These are phyloP conservation scores for Acanthamoeba castellanii DNA, from an alignment of 208 protist species.

Conservation along the genomic window DNA sequence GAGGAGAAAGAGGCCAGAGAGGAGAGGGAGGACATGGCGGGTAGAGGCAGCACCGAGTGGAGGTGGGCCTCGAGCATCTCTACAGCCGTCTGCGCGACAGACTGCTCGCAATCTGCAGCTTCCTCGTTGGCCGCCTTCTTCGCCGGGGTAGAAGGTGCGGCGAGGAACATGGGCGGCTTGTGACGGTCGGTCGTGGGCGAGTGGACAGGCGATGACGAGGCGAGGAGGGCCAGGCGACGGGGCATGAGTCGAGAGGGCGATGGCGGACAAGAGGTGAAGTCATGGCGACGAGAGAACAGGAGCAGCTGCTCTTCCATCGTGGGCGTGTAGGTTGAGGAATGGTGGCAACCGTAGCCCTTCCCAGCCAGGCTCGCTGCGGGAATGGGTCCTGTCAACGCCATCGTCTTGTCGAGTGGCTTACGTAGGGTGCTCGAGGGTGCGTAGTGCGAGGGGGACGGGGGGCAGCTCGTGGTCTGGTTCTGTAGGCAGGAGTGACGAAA, in stretches of 20 bases:
- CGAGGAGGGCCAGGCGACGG: not conserved
- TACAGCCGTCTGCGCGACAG: not conserved
- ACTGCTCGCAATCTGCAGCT: not conserved
- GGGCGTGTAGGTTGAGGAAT: not conserved
- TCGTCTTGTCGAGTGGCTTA: not conserved
- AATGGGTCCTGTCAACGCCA: slow-evolving; percentile 1
- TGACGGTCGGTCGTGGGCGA: not conserved
- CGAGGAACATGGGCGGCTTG: not conserved
- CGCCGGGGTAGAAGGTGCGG: not conserved
- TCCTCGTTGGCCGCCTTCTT: not conserved
- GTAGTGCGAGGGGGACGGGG: too few relatives aligned
- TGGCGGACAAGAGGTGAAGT: slow-evolving; percentile 56
- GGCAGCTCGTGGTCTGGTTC: too few relatives aligned
- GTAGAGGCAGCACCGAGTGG: not conserved
- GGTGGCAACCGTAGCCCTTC: not conserved
- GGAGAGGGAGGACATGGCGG: not conserved
- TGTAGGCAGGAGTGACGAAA: too few relatives aligned
- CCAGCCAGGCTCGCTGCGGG: not conserved
- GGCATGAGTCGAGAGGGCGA: slow-evolving; percentile 23
- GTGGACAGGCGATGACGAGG: not conserved
- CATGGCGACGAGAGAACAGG: not conserved
- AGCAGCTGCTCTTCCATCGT: not conserved
- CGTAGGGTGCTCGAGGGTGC: too few relatives aligned
- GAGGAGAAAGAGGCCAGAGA: not conserved
- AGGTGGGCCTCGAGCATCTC: slow-evolving; percentile 5